These are phyloP conservation scores for Paecilomyces fulvus DNA, from an alignment of 2,329 filamentous ascomycete species.

Conservation along the genomic window DNA sequence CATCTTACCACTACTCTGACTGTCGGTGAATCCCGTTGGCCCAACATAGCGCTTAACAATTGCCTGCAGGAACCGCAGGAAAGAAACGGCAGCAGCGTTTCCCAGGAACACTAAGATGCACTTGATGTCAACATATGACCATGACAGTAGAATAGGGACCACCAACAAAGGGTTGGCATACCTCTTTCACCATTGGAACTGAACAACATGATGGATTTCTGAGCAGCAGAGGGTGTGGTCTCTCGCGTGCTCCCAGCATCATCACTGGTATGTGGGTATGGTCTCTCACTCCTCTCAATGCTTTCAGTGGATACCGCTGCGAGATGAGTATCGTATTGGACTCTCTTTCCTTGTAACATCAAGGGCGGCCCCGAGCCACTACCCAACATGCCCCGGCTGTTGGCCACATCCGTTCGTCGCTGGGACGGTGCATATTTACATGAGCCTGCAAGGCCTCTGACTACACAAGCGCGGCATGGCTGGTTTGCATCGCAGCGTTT, in stretches of 20 bases:
- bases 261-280: too few relatives aligned
- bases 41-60: neutral
- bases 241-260: constrained; percentile 13
- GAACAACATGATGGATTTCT: too few relatives aligned
- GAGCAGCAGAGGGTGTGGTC: constrained; percentile 6
- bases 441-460: neutral
- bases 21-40: neutral
- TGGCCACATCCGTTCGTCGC: neutral
- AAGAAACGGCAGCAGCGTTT: neutral
- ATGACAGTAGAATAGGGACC: neutral
- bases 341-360: too few relatives aligned
- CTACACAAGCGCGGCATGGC: neutral
- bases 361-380: too few relatives aligned
- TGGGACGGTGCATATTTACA: neutral
- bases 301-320: too few relatives aligned
- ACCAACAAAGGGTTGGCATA: neutral
- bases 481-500: neutral
- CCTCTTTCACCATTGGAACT: too few relatives aligned
- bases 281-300: too few relatives aligned
- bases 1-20: neutral
- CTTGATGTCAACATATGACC: neutral
- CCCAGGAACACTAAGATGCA: neutral
- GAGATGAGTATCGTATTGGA: too few relatives aligned
- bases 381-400: neutral
- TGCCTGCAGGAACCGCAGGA: neutral